A percentile compares a stretch with the other conserved stretches of the same genome.
Conservation (phyloP, 2,329 filamentous ascomycete genomes). For the Amesomyces nigricolor region DNA sequence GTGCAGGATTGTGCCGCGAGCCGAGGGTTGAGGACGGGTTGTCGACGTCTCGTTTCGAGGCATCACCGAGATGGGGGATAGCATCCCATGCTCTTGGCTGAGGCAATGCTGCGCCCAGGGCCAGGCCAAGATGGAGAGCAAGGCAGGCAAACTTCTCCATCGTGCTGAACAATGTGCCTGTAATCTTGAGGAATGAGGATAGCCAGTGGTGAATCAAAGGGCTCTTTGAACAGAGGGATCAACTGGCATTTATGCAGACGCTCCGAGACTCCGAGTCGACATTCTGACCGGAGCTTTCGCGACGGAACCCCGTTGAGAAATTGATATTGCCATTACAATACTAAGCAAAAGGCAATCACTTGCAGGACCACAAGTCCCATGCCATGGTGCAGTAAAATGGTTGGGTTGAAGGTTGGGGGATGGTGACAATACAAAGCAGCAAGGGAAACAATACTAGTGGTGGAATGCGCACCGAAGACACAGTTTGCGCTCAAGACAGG, state of each 20-base stretch:
- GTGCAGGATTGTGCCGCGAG: background rate
- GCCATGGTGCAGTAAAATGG: too few species aligned
- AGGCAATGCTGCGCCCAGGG: background rate
- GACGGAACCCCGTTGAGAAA: too few species aligned
- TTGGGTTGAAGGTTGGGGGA: too few species aligned
- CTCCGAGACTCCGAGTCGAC: too few species aligned
- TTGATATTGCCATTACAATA: too few species aligned
- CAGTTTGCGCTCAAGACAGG: background rate
- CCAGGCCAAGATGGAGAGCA: conserved; percentile 9
- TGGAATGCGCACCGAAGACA: conserved; percentile 1
- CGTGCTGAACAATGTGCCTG: background rate
- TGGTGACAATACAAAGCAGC: conserved; percentile 3
- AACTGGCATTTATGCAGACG: too few species aligned
- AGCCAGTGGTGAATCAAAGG: background rate
- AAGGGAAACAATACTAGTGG: conserved; percentile 3
- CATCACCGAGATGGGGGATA: background rate
- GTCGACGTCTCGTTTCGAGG: background rate
- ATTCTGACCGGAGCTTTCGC: too few species aligned
- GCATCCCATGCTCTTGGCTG: background rate
- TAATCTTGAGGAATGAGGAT: background rate
- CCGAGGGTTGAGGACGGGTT: background rate
- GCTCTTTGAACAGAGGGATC: background rate
- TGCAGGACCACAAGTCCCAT: too few species aligned
- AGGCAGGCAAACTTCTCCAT: conserved; percentile 2
- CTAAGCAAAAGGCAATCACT: too few species aligned